Evolutionary conservation across 768 basidiomycete genomes (phyloP).

Genomic region (Cystobasidiopsis lactophilus): DNA sequence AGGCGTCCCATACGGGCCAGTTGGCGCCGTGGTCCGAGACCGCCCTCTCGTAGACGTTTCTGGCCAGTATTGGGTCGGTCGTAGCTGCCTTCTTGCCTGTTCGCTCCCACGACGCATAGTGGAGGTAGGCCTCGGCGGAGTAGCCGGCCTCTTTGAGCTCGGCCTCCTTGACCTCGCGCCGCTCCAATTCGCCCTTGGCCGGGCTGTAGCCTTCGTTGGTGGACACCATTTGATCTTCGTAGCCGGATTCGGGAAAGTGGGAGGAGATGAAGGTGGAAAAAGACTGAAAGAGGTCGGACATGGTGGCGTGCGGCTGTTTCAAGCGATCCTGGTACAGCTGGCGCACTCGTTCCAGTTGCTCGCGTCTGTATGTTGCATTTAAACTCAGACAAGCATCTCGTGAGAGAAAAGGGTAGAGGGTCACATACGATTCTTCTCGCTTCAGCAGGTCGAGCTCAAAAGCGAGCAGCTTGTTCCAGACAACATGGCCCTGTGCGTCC

Average conservation of each 20-base stretch:
- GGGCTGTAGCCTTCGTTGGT: conserved; percentile 3
- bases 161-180: conserved; percentile 3
- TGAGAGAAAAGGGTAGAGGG: not conserved
- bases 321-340: conserved; percentile 38
- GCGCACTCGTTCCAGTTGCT: conserved; percentile 30
- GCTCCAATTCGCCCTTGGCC: not conserved
- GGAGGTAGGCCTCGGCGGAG: conserved; percentile 11
- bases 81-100: conserved; percentile 13
- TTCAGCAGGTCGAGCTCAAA: conserved; percentile 52
- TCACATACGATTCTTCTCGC: not conserved
- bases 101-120: conserved; percentile 20
- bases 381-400: not conserved
- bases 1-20: conserved; percentile 38
- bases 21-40: conserved; percentile 7
- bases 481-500: conserved; percentile 36
- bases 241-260: conserved; percentile 41
- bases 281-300: conserved; percentile 55
- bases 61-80: conserved; percentile 16
- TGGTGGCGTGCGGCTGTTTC: conserved; percentile 24
- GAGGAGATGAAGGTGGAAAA: conserved; percentile 77
- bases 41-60: conserved; percentile 17
- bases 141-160: not conserved
- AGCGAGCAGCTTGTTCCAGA: conserved; percentile 51
- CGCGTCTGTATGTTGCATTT: not conserved
- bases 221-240: conserved; percentile 47